phyloP scores from a whole-genome alignment of 192 early-diverging fungal genomes.

The Coemansia sp. region DNA sequence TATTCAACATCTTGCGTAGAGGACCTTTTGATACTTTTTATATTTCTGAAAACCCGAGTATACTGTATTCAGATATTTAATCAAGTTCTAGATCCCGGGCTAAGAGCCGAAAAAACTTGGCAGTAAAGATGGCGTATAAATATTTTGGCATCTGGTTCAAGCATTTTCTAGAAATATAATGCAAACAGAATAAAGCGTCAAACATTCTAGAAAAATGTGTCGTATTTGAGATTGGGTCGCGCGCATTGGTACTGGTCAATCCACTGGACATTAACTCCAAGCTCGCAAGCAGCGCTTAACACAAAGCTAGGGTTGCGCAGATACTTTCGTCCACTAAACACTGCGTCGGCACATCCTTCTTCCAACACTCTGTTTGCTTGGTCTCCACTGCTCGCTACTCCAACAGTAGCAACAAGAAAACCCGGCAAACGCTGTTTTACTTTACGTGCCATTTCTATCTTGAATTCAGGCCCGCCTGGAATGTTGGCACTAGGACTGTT shows the following conservation, averaged over 20 bases:
- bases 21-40: background rate
- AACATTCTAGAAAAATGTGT: slow-evolving; percentile 6
- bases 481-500: slow-evolving; percentile 54
- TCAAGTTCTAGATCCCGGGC: background rate
- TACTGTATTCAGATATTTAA: too few species aligned
- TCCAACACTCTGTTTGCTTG: slow-evolving; percentile 70
- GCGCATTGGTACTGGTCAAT: slow-evolving; percentile 59
- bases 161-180: too few species aligned
- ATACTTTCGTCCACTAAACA: slow-evolving; percentile 66
- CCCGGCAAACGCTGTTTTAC: slow-evolving; percentile 58
- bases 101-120: background rate
- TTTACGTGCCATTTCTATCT: slow-evolving; percentile 61
- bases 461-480: slow-evolving; percentile 40
- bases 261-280: slow-evolving; percentile 65
- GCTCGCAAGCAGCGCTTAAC: slow-evolving; percentile 60
- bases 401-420: slow-evolving; percentile 61
- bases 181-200: background rate
- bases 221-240: slow-evolving; percentile 16
- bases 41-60: background rate
- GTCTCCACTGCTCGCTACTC: slow-evolving; percentile 58
- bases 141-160: background rate
- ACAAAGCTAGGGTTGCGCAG: slow-evolving; percentile 67
- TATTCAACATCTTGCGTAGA: background rate
- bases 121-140: background rate
- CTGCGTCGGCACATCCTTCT: slow-evolving; percentile 65